Evolutionary conservation across 208 protist genomes (phyloP), one percentile per base, ranked within the genome.

Genomic region (Acanthamoeba triangularis): DNA sequence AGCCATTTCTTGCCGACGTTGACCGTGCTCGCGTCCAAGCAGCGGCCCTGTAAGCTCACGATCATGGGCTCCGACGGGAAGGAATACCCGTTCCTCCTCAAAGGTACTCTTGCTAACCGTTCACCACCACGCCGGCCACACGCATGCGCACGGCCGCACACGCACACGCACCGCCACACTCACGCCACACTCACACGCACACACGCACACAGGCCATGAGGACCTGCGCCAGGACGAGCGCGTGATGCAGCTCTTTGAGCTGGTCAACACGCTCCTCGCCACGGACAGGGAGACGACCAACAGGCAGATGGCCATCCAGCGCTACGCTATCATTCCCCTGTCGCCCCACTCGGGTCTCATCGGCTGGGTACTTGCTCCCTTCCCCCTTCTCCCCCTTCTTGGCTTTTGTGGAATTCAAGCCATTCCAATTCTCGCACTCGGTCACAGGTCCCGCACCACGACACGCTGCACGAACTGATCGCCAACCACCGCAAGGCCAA

Each of bases 201-300:
- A 47, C 30, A 92, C n/a, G 96, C 5, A 5, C 2, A 16, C 33
- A 94, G 96, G 97, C 10, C 97, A 98, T 91, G 97, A 98, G 97
- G 98, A 99, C 93, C 90, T 99, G 92, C 95, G 99, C 14, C 99
- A 99, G 98, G 99, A 99, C 97, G 99, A 99, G 98, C 98, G 99
- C 54, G 99, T 99, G 25, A 99, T 99, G 99, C 99, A 99, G 98
- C 99, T 99, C 93, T 99, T 99, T 96, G 99, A 98, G 4, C 97
- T 99, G 13, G 99, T 99, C 30, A 99, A 99, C 97, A 99, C 98
- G 35, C 99, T 99, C 47, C 98, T 99, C 28, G 95, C 96, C 25
- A 97, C 96, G 25, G 99, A 99, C 96, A 98, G 98, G 74, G 98
- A 98, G 37, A 97, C 98, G 16, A 97, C 97, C 5, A 97, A 96